Base-by-base conservation (phyloP, 352 stramenopile species). In the Phytophthora constricta region DNA sequence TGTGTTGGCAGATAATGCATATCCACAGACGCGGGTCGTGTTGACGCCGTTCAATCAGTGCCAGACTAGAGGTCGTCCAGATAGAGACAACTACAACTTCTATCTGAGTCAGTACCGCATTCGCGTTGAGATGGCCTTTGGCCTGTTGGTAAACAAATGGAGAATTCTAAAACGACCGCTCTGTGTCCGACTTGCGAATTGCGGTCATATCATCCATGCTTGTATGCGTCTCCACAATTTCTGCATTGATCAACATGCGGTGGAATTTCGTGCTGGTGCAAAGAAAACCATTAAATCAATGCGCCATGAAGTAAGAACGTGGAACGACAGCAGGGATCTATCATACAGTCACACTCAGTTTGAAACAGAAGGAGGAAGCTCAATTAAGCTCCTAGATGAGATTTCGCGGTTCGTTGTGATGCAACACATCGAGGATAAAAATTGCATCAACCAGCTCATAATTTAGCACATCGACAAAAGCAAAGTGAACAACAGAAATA, bases 211-310 rank as follows among this genome's bases (percentile, higher is more conserved):
- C 17, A 46, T 46, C 17, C 39, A 46, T 22, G 17, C 39, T n/a
- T 46, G 39, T n/a, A 46, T 46, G 39, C 39, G 39, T n/a, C 19
- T 46, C 5, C 39, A 46, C 39, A 46, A 46, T 46, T 46, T 46
- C 19, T 46, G 39, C 3, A 46, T 46, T 46, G 39, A 4, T 46
- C 39, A 46, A 16, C 39, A 22, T n/a, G 11, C 19, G 10, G 19
- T 46, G 11, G 39, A 46, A 22, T 46, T 22, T 22, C 17, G 10
- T 4, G 10, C 13, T 20, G 2, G 2, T 20, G 39, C 19, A 16
- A n/a, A 22, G 17, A 23, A n/a, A 20, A 46, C 3, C 19, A 22
- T 23, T 16, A 46, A 46, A 20, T 9, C 17, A 46, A 46, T 46
- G 39, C 39, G 39, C 14, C 14, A 46, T 7, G 39, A 46, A 46